Evolutionary conservation across 805 yeast genomes (phyloP), one percentile per base, ranked within the genome.

Genomic region (Pichia pseudocactophila): DNA sequence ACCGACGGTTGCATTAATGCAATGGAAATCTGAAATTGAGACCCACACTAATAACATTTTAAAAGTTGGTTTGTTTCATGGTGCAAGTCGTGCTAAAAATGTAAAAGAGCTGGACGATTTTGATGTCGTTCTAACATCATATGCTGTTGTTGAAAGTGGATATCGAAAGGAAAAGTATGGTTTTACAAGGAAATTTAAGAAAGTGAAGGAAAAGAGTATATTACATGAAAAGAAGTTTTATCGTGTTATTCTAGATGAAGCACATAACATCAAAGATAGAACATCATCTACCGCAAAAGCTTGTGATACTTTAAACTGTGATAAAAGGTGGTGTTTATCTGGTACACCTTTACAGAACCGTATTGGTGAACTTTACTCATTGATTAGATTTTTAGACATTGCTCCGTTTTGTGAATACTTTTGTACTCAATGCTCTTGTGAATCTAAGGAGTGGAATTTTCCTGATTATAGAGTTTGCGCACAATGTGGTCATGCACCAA

Each of bases 1-100:
- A 0, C 99, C 99, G 0, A 90, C 98, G 0, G 98, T 92, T n/a
- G 97, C 97, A 0, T 65, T 92, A 36, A 85, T 92, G 83, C 99
- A 92, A 60, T 92, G 99, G 99, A 84, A 81, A 56, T 78, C 82
- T 53, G 99, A 92, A 63, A 92, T 92, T 40, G 85, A 79, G 46
- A 76, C 73, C 39, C 96, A 92, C 59, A 82, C 97, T 0, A 77
- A 75, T 28, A 85, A 82, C 7, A 66, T 68, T 17, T 64, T 92
- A 49, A 76, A 71, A 45, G 86, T 82, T 5, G 75, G 77, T 15
- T 63, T 90, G 2, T 92, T 71, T 58, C 97, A 92, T 63, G 98
- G 97, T 9, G 82, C 92, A 0, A 82, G 80, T 52, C 70, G 96
- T 40, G 74, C 84, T 2, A 69, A 65, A 31, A 69, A 73, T 39